Conservation (phyloP, 495 filamentous ascomycete genomes). For the Penicillium taxi region DNA sequence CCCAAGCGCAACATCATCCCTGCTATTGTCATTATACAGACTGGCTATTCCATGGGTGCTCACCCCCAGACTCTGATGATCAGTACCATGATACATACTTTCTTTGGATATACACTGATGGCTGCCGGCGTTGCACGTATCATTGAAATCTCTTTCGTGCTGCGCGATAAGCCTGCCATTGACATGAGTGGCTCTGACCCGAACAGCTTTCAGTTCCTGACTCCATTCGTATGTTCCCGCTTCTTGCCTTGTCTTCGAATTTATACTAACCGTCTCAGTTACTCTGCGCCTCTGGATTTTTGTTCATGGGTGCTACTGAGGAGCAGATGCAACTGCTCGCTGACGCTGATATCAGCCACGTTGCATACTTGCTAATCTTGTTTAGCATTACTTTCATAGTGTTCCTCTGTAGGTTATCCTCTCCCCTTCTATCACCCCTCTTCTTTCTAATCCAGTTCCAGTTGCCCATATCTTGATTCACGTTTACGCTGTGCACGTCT, state of each 20-base stretch:
- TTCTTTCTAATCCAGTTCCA: slow-evolving; percentile 5
- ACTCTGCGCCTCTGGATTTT: slow-evolving; percentile 85
- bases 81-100: slow-evolving; percentile 80
- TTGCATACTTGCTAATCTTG: slow-evolving; percentile 83
- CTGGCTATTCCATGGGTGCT: slow-evolving; percentile 89
- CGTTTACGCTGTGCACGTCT: slow-evolving; percentile 63
- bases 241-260: not conserved
- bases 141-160: slow-evolving; percentile 84
- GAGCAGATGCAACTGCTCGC: slow-evolving; percentile 81
- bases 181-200: slow-evolving; percentile 53
- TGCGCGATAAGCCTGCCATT: slow-evolving; percentile 58
- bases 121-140: slow-evolving; percentile 73
- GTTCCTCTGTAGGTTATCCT: slow-evolving; percentile 62
- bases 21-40: slow-evolving; percentile 79
- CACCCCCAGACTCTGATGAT: slow-evolving; percentile 77
- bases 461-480: slow-evolving; percentile 77
- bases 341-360: slow-evolving; percentile 68
- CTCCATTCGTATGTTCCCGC: slow-evolving; percentile 69
- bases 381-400: slow-evolving; percentile 85
- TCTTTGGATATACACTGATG: slow-evolving; percentile 96
- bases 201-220: slow-evolving; percentile 88
- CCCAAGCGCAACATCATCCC: slow-evolving; percentile 92
- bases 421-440: not conserved
- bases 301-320: slow-evolving; percentile 96
- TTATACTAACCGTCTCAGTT: slow-evolving; percentile 45